Percentiles rank a stretch among this genome's conserved stretches.
These are phyloP conservation scores for Fonsecaea pugnacius DNA, from an alignment of 2,329 filamentous ascomycete species.

Conservation along the genomic window DNA sequence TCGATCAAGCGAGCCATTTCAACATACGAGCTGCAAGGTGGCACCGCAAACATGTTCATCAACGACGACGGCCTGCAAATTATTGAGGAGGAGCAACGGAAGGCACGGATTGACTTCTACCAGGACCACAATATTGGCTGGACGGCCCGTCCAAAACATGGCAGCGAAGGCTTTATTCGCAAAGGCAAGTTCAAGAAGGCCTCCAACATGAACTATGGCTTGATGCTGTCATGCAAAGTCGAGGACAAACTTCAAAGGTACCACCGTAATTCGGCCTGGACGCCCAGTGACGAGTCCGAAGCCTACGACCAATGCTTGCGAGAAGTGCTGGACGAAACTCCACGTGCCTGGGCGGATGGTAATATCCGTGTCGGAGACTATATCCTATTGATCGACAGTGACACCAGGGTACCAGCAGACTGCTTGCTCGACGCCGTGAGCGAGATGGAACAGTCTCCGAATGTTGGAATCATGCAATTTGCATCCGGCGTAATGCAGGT, in stretches of 20 bases:
- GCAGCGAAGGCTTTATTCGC: conserved; percentile 61
- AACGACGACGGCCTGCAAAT: conserved; percentile 49
- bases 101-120: conserved; percentile 54
- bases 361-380: conserved; percentile 85
- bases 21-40: conserved; percentile 63
- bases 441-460: conserved; percentile 74
- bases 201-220: conserved; percentile 75
- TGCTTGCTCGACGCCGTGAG: conserved; percentile 72
- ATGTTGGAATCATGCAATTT: conserved; percentile 74
- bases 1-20: conserved; percentile 63
- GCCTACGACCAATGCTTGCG: conserved; percentile 40
- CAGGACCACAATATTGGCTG: conserved; percentile 57
- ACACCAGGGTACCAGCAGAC: conserved; percentile 70
- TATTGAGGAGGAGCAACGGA: conserved; percentile 48
- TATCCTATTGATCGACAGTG: conserved; percentile 71
- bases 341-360: conserved; percentile 73
- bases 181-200: conserved; percentile 74
- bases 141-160: conserved; percentile 56
- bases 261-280: conserved; percentile 42
- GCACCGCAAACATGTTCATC: conserved; percentile 45
- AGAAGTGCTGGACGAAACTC: conserved; percentile 59
- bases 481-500: conserved; percentile 78
- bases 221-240: conserved; percentile 65
- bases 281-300: conserved; percentile 54
- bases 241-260: conserved; percentile 59